These are phyloP conservation scores for Syncephalastrum monosporum DNA, from an alignment of 371 early-diverging fungal genomes.

Conservation along the genomic window DNA sequence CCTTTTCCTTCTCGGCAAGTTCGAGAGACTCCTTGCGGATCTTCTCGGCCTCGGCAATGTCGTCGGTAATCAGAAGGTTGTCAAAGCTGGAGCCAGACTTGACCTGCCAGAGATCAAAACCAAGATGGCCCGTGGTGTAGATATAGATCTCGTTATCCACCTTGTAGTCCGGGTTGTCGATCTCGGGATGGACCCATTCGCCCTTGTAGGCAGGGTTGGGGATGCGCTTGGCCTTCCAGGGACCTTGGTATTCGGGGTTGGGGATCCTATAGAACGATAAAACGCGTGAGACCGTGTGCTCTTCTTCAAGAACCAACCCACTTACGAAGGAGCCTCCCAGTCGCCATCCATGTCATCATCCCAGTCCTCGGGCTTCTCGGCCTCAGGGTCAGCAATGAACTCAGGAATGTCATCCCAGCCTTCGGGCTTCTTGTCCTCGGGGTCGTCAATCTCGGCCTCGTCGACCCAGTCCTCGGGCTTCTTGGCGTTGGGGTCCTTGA, in stretches of 20 bases:
- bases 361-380: constrained; percentile 93
- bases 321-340: constrained; percentile 82
- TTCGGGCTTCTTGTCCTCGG: constrained; percentile 83
- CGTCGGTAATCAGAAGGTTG: constrained; percentile 82
- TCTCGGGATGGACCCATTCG: constrained; percentile 85
- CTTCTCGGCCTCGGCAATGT: constrained; percentile 68
- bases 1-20: constrained; percentile 55
- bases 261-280: constrained; percentile 59
- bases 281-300: constrained; percentile 23
- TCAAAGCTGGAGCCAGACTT: constrained; percentile 91
- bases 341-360: constrained; percentile 84
- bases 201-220: constrained; percentile 97
- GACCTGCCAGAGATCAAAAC: constrained; percentile 97
- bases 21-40: constrained; percentile 65
- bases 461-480: constrained; percentile 98
- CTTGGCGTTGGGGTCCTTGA: constrained; percentile 85
- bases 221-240: constrained; percentile 79
- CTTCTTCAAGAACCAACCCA: neutral
- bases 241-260: constrained; percentile 90
- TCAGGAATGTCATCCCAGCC: constrained; percentile 85
- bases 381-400: constrained; percentile 82
- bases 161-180: constrained; percentile 91
- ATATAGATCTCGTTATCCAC: constrained; percentile 82
- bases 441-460: constrained; percentile 83
- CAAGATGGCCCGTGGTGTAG: constrained; percentile 80